Evolutionary conservation across 2,329 filamentous ascomycete species (phyloP), one percentile per base, ranked within the genome.

Genomic region (Phyllosticta paracitricarpa): DNA sequence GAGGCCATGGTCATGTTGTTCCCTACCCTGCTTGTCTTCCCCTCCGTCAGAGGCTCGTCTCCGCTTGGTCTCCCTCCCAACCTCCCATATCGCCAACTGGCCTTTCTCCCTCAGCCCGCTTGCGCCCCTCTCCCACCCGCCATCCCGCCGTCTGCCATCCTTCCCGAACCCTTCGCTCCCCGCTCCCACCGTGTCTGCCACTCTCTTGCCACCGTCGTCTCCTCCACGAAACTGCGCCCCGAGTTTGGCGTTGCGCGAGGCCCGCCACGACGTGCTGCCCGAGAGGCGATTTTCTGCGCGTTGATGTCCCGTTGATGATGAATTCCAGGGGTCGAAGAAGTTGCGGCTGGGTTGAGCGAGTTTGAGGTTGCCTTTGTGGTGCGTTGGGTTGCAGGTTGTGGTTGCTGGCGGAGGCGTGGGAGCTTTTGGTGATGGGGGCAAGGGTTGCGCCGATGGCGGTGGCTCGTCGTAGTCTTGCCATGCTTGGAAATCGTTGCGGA

Each of bases 271-370:
- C 65, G 77, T 85, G 66, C 79, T 82, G 25, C 82, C 81, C 1
- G 83, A 82, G 1, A 87, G 79, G 3, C 78, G 75, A 63, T 84
- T 86, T 63, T 93, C 88, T 52, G 89, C 84, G 51, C 85, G 82
- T 74, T 96, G 91, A 71, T 96, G 90, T 54, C 89, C 89, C 0
- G 87, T 86, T 5, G 87, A 85, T 12, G 85, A 84, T 14, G 85
- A 86, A 74, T 91, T 91, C 85, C 85, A 89, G 4, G 84, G 79
- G 72, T 89, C 86, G 68, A 87, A 88, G 63, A 71, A 65, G 52
- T 63, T 66, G 56, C 68, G 71, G 5, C 65, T 60, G 8, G 70
- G 58, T 10, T 67, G 61, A 22, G 65, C 65, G 59, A 61, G 59
- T 25, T 57, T 51, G 17, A 51, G 56, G 35, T 51, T 25, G 40